Conservation (phyloP, 805 yeast genomes). For the Sugiyamaella lignohabitans region DNA sequence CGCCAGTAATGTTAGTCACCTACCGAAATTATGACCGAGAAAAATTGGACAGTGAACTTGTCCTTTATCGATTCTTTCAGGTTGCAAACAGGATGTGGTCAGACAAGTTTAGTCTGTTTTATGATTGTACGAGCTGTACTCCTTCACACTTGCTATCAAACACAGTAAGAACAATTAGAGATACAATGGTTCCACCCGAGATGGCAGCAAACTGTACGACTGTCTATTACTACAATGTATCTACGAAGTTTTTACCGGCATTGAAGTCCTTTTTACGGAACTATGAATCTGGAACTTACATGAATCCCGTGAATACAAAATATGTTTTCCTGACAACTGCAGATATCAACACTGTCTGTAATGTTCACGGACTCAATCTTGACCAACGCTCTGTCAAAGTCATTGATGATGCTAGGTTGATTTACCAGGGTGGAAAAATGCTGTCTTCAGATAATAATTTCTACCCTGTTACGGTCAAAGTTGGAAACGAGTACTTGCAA, state of each 20-base stretch:
- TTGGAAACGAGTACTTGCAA: conserved; percentile 67
- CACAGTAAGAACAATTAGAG: conserved; percentile 34
- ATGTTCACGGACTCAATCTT: conserved; percentile 37
- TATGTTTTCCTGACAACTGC: conserved; percentile 41
- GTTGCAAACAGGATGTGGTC: conserved; percentile 68
- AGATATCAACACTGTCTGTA: conserved; percentile 41
- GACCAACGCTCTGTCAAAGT: conserved; percentile 38
- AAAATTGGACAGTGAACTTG: conserved; percentile 41
- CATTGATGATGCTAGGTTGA: conserved; percentile 21
- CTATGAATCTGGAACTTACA: conserved; percentile 16
- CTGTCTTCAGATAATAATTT: conserved; percentile 37
- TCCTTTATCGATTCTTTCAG: conserved; percentile 57
- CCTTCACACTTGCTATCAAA: conserved; percentile 25
- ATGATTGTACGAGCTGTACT: conserved; percentile 63
- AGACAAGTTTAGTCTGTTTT: conserved; percentile 51
- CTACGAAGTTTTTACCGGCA: conserved; percentile 27
- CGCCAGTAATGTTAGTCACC: conserved; percentile 56
- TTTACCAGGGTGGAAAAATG: conserved; percentile 6
- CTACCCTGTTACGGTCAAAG: conserved; percentile 54
- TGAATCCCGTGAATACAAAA: conserved; percentile 28
- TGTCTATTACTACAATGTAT: conserved; percentile 42
- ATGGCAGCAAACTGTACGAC: conserved; percentile 48
- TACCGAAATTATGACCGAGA: conserved; percentile 33
- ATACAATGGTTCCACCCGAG: conserved; percentile 45
- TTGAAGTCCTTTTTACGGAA: conserved; percentile 23